Evolutionary conservation across 192 early-diverging fungal genomes (phyloP), one percentile per base, ranked within the genome.

Genomic region (Backusella parvicylindrica): DNA sequence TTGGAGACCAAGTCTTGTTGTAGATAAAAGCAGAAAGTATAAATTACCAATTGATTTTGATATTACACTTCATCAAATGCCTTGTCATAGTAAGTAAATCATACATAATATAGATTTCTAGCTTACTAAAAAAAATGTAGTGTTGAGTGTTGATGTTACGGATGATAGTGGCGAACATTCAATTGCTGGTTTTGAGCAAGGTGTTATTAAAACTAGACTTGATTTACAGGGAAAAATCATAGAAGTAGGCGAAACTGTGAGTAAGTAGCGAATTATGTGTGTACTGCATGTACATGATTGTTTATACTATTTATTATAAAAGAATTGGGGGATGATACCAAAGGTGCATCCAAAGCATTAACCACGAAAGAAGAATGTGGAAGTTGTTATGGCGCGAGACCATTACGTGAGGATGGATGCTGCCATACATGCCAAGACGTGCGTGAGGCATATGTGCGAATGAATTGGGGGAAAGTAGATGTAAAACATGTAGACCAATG

Each of bases 391-490:
- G 95, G 95, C 40, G 96, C 89, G 13, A 68, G 70, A 30, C 68
- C 83, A 12, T 92, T 93, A 4, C 31, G 68, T 16, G 84, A 79
- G 13, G 84, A 84, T 69, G 92, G 92, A 36, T 99, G 98, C 86
- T 98, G 98, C 80, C 95, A 97, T 80, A 95, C 94, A 1, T 99
- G 98, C 79, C 92, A 94, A 21, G 94, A 95, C 16, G 96, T 99
- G 26, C 84, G 91, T 49, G 86, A 92, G 77, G 94, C 96, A 1
- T 98, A 99, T 79, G 83, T 79, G 6, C 86, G 88, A 31, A 84
- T 83, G 43, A 94, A 94, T 64, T 99, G 98, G 98, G 89, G 91
- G 2, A 94, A 97, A 70, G 84, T 82, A 2, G 83, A 89, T 64
- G 87, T 92, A 2, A 92, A 93, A 36, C 66, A 75, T 0, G 91